A percentile compares a stretch with the other conserved stretches of the same genome.
Evolutionary conservation across 805 yeast species (phyloP).

Genomic region (Metschnikowia colocasiae): DNA sequence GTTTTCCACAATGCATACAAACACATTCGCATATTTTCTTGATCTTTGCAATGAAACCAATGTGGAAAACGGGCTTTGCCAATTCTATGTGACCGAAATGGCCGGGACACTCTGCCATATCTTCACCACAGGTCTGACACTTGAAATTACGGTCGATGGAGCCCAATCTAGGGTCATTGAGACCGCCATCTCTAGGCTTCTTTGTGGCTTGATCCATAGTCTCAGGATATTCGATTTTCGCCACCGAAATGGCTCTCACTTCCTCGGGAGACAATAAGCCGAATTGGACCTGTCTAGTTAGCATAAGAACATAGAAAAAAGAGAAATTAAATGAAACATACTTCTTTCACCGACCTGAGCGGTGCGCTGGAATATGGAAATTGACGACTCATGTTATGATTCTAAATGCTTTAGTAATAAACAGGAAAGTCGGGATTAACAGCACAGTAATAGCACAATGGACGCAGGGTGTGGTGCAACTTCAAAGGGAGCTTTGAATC

Average conservation of each 20-base stretch:
- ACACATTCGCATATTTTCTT: constrained; percentile 95
- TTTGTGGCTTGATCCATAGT: constrained; percentile 98
- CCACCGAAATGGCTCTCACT: constrained; percentile 91
- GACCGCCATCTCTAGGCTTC: constrained; percentile 93
- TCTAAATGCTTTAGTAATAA: not conserved
- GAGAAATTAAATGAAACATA: constrained; percentile 30
- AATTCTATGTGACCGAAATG: constrained; percentile 98
- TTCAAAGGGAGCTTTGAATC: constrained; percentile 1
- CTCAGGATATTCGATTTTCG: constrained; percentile 96
- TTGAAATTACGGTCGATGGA: constrained; percentile 95
- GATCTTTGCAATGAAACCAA: constrained; percentile 92
- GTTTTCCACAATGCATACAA: constrained; percentile 98
- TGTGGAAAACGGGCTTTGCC: constrained; percentile 97
- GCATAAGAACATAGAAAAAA: constrained; percentile 10
- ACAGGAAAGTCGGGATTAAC: not conserved
- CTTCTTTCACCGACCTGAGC: constrained; percentile 94
- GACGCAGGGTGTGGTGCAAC: not conserved
- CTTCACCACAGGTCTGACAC: constrained; percentile 99
- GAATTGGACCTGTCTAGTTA: constrained; percentile 68
- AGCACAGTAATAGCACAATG: too few species aligned
- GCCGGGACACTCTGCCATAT: constrained; percentile 99
- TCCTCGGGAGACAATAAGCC: constrained; percentile 98
- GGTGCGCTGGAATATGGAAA: constrained; percentile 98
- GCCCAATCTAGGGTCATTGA: constrained; percentile 95
- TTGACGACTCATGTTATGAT: constrained; percentile 39